A percentile compares a stretch with the other conserved stretches of the same genome.
Evolutionary conservation across 208 protist species (phyloP).

Genomic region (Leptomonas seymouri): DNA sequence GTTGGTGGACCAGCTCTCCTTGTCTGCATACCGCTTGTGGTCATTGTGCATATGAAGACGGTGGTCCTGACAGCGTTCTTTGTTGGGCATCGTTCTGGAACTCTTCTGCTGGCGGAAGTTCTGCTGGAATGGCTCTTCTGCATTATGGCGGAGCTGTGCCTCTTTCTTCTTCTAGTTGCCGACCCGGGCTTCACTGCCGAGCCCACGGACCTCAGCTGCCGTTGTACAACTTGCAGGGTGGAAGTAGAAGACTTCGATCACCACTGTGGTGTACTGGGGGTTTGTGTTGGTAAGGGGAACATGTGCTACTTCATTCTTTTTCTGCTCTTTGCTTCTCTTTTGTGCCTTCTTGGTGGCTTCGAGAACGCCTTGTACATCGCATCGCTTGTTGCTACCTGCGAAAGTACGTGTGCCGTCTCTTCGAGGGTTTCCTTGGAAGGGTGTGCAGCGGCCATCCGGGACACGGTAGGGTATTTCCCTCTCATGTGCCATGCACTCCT

Average conservation of each 20-base stretch:
- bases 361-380: conserved; percentile 2
- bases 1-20: conserved; percentile 28
- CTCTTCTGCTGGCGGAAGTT: conserved; percentile 6
- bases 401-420: neutral
- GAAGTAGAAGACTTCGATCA: conserved; percentile 81
- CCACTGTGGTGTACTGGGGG: conserved; percentile 75
- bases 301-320: conserved; percentile 80
- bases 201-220: conserved; percentile 31
- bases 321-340: conserved; percentile 22
- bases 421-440: neutral
- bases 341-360: conserved; percentile 15
- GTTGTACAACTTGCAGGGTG: conserved; percentile 49
- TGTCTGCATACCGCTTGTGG: conserved; percentile 20
- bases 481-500: conserved; percentile 13
- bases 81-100: neutral
- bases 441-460: neutral
- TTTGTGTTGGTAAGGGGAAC: conserved; percentile 74
- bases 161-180: conserved; percentile 36
- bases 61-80: conserved; percentile 17
- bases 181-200: conserved; percentile 56
- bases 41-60: conserved; percentile 16
- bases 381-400: neutral
- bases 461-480: neutral
- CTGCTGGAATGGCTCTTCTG: conserved; percentile 23
- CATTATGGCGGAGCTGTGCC: neutral